Evolutionary conservation across 805 yeast species (phyloP).

Genomic region (Zygotorulaspora danielsina): DNA sequence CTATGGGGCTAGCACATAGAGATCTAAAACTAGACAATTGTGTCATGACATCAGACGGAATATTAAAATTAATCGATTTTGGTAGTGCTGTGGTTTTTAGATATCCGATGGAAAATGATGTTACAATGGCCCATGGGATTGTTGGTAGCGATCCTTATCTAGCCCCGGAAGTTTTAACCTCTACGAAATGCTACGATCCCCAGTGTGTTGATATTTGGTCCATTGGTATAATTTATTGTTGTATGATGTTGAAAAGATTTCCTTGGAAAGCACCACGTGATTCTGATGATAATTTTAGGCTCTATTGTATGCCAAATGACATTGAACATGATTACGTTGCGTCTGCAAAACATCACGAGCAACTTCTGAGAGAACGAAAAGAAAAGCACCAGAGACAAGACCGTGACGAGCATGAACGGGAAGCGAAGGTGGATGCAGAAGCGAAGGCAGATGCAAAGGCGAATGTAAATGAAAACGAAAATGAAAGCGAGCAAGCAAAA

Average conservation of each 20-base stretch:
- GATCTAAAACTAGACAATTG: slow-evolving; percentile 82
- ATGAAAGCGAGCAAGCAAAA: slow-evolving; percentile 3
- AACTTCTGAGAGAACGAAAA: slow-evolving; percentile 48
- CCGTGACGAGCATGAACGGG: slow-evolving; percentile 17
- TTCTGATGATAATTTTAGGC: slow-evolving; percentile 63
- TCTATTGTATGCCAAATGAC: slow-evolving; percentile 66
- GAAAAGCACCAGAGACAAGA: slow-evolving; percentile 20
- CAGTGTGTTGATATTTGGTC: slow-evolving; percentile 82
- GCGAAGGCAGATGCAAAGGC: slow-evolving; percentile 5
- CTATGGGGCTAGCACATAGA: slow-evolving; percentile 76
- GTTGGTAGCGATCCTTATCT: slow-evolving; percentile 85
- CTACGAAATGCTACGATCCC: slow-evolving; percentile 59
- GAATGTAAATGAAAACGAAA: slow-evolving; percentile 7
- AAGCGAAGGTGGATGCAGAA: slow-evolving; percentile 10
- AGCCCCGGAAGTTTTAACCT: slow-evolving; percentile 71
- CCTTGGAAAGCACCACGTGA: slow-evolving; percentile 83
- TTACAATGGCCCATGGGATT: slow-evolving; percentile 64
- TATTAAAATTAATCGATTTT: slow-evolving; percentile 73
- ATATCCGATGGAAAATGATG: slow-evolving; percentile 62
- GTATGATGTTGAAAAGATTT: slow-evolving; percentile 79
- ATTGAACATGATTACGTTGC: slow-evolving; percentile 69
- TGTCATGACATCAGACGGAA: slow-evolving; percentile 69
- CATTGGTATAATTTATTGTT: slow-evolving; percentile 76
- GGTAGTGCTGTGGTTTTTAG: slow-evolving; percentile 81
- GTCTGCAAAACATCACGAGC: slow-evolving; percentile 69